phyloP scores from a whole-genome alignment of 176 grass and related monocot species.

The Musa beccarii region DNA sequence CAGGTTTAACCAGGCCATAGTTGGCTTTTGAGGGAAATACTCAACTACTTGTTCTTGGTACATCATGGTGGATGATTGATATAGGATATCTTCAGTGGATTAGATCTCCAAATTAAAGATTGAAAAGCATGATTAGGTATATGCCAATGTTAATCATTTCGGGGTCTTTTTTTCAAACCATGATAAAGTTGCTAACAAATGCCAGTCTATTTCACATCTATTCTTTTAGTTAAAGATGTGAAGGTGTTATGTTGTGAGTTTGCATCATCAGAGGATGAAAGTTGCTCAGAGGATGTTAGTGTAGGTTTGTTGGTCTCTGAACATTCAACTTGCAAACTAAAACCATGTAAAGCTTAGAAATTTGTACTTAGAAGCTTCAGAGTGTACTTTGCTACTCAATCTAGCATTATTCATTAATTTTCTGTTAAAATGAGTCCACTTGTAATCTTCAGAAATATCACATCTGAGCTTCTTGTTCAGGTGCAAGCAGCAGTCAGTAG shows the following conservation, averaged over 20 bases:
- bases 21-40: too few relatives aligned
- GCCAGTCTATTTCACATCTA: neutral
- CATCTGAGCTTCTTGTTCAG: slow-evolving; percentile 30
- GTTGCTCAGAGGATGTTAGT: too few relatives aligned
- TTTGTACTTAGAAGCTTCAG: neutral
- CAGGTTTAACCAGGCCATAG: too few relatives aligned
- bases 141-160: too few relatives aligned
- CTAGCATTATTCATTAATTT: neutral
- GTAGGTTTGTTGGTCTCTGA: too few relatives aligned
- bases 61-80: too few relatives aligned
- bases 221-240: neutral
- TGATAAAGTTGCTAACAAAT: too few relatives aligned
- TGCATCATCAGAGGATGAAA: neutral
- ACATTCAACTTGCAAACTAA: neutral
- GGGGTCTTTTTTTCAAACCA: too few relatives aligned
- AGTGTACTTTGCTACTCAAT: neutral
- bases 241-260: neutral
- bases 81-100: too few relatives aligned
- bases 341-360: neutral
- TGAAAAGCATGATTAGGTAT: too few relatives aligned
- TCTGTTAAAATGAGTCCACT: slow-evolving; percentile 5
- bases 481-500: slow-evolving; percentile 81
- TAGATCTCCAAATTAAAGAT: too few relatives aligned
- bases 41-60: too few relatives aligned
- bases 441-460: slow-evolving; percentile 5